Conservation (phyloP, 345 rosid species). For the Salix caprea region DNA sequence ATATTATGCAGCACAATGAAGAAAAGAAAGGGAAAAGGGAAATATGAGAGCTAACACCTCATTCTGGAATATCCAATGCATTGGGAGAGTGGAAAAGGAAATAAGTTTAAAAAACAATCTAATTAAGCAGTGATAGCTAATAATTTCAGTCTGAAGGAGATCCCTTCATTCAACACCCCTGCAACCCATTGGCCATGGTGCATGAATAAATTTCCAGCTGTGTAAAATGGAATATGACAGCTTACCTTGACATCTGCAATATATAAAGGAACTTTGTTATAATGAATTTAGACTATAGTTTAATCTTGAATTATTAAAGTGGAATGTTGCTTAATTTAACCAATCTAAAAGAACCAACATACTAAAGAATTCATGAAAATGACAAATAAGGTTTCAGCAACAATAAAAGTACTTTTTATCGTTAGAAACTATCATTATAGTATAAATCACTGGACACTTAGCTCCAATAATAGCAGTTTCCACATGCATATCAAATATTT, state of each 20-base stretch:
- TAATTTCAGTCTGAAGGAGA: too few relatives aligned
- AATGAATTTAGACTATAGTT: neutral
- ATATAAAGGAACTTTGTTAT: constrained; percentile 18
- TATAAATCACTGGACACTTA: neutral
- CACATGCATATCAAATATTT: neutral
- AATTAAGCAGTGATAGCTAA: too few relatives aligned
- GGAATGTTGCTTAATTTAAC: neutral
- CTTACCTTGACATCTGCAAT: constrained; percentile 95
- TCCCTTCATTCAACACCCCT: too few relatives aligned
- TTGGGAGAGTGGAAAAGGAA: too few relatives aligned
- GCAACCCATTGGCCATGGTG: too few relatives aligned
- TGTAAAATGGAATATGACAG: constrained; percentile 27
- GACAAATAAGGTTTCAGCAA: neutral
- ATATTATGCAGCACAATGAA: too few relatives aligned
- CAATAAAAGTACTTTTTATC: neutral
- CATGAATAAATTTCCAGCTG: constrained; percentile 19
- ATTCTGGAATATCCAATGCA: too few relatives aligned
- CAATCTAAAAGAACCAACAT: neutral
- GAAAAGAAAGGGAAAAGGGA: too few relatives aligned
- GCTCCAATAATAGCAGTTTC: neutral
- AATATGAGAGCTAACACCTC: too few relatives aligned
- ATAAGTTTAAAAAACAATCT: too few relatives aligned
- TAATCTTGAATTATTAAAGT: neutral
- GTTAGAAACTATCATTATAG: neutral
- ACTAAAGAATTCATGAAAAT: neutral